Evolutionary conservation across 2,329 filamentous ascomycete genomes (phyloP).

Genomic region (Hypoxylon sp.): DNA sequence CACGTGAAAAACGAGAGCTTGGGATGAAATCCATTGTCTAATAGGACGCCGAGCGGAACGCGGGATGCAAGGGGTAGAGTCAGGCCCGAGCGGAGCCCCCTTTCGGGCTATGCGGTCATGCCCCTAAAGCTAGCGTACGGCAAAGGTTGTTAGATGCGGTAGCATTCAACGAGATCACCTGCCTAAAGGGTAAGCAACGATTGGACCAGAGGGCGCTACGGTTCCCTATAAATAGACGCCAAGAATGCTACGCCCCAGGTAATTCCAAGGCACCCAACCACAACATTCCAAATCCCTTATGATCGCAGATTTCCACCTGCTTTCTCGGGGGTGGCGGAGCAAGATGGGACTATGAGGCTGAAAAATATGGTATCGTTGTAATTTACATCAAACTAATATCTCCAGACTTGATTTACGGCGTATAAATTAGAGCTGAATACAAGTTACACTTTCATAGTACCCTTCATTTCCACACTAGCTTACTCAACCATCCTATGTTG

Average conservation of each 20-base stretch:
- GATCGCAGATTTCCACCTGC: background rate
- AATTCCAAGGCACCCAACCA: slow-evolving; percentile 5
- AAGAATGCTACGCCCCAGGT: slow-evolving; percentile 6
- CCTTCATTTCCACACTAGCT: slow-evolving; percentile 14
- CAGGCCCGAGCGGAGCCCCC: slow-evolving; percentile 5
- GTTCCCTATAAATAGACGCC: slow-evolving; percentile 1
- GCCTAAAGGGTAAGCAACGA: slow-evolving; percentile 12
- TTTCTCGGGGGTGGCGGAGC: background rate
- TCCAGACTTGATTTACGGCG: background rate
- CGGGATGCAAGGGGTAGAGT: slow-evolving; percentile 8
- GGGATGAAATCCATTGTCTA: background rate
- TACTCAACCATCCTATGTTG: slow-evolving; percentile 5
- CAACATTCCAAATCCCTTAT: background rate
- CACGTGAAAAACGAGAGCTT: background rate
- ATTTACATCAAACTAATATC: slow-evolving; percentile 2
- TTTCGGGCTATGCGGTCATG: slow-evolving; percentile 6
- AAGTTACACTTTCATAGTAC: slow-evolving; percentile 3
- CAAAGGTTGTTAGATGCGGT: slow-evolving; percentile 23
- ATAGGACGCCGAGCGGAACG: background rate
- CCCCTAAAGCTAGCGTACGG: slow-evolving; percentile 13
- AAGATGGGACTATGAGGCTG: slow-evolving; percentile 21
- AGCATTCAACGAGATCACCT: slow-evolving; percentile 11
- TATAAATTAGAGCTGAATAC: slow-evolving; percentile 6
- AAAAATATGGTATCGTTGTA: slow-evolving; percentile 4
- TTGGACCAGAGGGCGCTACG: background rate